These are phyloP conservation scores for Nitzschia sp. DNA, from an alignment of 108 stramenopile genomes.

Conservation along the genomic window DNA sequence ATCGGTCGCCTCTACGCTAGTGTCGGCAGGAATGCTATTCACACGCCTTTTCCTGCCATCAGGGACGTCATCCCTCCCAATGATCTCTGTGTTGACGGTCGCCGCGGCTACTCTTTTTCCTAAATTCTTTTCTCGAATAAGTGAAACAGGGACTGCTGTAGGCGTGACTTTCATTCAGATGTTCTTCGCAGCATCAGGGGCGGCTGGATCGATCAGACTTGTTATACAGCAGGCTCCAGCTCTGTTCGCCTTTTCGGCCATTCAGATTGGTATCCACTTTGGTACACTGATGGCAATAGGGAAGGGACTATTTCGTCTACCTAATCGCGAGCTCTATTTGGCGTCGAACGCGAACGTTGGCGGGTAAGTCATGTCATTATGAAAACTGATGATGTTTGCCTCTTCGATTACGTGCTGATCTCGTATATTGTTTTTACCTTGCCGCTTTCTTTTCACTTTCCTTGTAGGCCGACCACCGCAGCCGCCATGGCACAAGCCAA, in stretches of 20 bases:
- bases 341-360: slow-evolving; percentile 94
- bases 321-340: slow-evolving; percentile 72
- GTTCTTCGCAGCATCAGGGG: slow-evolving; percentile 92
- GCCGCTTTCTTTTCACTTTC: no score
- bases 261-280: slow-evolving; percentile 87
- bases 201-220: slow-evolving; percentile 77
- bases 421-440: no score
- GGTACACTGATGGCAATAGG: slow-evolving; percentile 68
- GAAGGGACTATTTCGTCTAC: slow-evolving; percentile 59
- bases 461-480: slow-evolving; percentile 88
- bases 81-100: slow-evolving; percentile 80
- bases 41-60: slow-evolving; percentile 48
- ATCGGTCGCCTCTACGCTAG: slow-evolving; percentile 66
- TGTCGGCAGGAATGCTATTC: slow-evolving; percentile 56
- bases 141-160: slow-evolving; percentile 61
- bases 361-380: no score
- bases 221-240: slow-evolving; percentile 83
- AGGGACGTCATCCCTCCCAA: slow-evolving; percentile 67
- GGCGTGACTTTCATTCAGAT: slow-evolving; percentile 86
- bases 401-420: no score
- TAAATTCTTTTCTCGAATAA: slow-evolving; percentile 57
- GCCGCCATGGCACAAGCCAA: slow-evolving; percentile 94
- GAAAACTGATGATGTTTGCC: no score
- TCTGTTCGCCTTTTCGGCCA: slow-evolving; percentile 76
- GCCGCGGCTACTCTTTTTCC: slow-evolving; percentile 71